Evolutionary conservation across 768 basidiomycete species (phyloP).

Genomic region (Clathrus columnatus): DNA sequence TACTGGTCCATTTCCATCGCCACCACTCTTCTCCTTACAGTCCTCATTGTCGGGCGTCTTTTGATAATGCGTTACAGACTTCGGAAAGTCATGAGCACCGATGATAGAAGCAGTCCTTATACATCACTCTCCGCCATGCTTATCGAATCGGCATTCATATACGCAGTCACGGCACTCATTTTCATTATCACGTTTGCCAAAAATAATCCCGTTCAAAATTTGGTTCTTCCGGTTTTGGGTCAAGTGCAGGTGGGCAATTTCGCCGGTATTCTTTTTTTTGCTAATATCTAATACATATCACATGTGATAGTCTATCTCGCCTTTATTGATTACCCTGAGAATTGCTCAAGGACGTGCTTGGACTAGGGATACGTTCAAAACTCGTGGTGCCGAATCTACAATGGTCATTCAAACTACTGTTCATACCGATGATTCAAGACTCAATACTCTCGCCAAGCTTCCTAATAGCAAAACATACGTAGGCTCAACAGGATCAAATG

Average conservation of each 20-base stretch:
- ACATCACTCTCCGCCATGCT: constrained; percentile 24
- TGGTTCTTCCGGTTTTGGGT: constrained; percentile 25
- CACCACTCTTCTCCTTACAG: constrained; percentile 17
- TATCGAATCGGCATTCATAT: constrained; percentile 28
- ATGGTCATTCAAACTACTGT: too few relatives aligned
- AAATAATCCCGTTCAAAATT: constrained; percentile 22
- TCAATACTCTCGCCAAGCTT: too few relatives aligned
- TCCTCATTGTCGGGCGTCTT: constrained; percentile 18
- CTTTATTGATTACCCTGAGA: constrained; percentile 28
- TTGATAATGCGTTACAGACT: constrained; percentile 19
- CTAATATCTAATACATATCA: too few relatives aligned
- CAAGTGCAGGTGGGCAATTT: constrained; percentile 17
- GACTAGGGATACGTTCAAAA: not conserved
- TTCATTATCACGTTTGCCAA: constrained; percentile 25
- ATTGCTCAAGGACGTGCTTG: constrained; percentile 23
- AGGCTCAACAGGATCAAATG: too few relatives aligned
- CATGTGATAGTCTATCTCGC: constrained; percentile 23
- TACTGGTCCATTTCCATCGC: constrained; percentile 19
- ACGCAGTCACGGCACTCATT: constrained; percentile 19
- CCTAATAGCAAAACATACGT: too few relatives aligned
- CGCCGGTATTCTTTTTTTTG: not conserved
- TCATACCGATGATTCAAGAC: too few relatives aligned
- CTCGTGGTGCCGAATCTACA: too few relatives aligned
- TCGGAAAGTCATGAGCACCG: constrained; percentile 17
- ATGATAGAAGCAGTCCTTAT: constrained; percentile 21